A percentile compares a stretch with the other conserved stretches of the same genome.
These are phyloP conservation scores for grape (Vitis vinifera) DNA, from an alignment of 164 flowering plant species.

Conservation along the genomic window DNA sequence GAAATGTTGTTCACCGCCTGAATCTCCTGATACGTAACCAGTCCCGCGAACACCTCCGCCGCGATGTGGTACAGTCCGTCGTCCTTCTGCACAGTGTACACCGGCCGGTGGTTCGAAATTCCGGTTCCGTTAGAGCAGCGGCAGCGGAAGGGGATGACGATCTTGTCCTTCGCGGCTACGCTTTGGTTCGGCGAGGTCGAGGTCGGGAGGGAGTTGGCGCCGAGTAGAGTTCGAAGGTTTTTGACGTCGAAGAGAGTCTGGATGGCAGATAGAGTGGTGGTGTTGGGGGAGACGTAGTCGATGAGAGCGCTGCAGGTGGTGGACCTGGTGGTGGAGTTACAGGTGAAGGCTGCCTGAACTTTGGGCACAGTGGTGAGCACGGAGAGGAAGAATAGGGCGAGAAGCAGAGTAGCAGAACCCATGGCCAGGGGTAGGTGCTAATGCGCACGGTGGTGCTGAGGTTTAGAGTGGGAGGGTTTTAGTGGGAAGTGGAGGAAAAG, in stretches of 20 bases:
- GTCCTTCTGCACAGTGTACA: slow-evolving; percentile 47
- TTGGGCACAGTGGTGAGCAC: slow-evolving; percentile 7
- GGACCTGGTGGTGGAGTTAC: slow-evolving; percentile 24
- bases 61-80: slow-evolving; percentile 66
- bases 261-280: slow-evolving; percentile 52
- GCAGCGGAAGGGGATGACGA: slow-evolving; percentile 74
- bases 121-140: slow-evolving; percentile 61
- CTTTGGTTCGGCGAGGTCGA: slow-evolving; percentile 26
- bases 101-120: slow-evolving; percentile 41
- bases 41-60: slow-evolving; percentile 28
- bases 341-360: slow-evolving; percentile 36
- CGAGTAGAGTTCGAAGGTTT: slow-evolving; percentile 47
- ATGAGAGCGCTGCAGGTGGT: slow-evolving; percentile 49
- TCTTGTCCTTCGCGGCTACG: slow-evolving; percentile 23
- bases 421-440: not conserved
- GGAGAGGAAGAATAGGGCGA: slow-evolving; percentile 17
- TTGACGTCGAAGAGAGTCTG: slow-evolving; percentile 45
- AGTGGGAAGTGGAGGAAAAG: too few relatives aligned
- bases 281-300: slow-evolving; percentile 58
- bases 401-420: slow-evolving; percentile 1
- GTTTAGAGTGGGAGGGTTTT: too few relatives aligned
- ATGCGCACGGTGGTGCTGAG: too few relatives aligned
- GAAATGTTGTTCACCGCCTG: slow-evolving; percentile 40
- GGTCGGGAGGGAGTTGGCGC: slow-evolving; percentile 55
- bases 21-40: slow-evolving; percentile 49